phyloP scores from a whole-genome alignment of 148 eudicot species.

The Chenopodium album region DNA sequence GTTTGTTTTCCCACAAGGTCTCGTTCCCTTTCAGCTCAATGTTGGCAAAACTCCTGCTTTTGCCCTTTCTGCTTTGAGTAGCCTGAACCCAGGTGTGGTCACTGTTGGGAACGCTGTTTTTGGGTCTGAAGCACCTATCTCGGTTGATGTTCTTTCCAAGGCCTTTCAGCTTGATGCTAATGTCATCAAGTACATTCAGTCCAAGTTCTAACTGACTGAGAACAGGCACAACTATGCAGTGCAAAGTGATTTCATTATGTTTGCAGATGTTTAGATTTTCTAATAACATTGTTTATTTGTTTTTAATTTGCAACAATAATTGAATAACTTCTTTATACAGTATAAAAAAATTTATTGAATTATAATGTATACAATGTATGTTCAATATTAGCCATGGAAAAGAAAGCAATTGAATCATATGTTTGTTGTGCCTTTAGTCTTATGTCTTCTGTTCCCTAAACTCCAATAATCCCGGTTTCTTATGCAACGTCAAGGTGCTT shows the following conservation, averaged over 20 bases:
- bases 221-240: not conserved
- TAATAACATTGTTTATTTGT: no score
- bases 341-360: no score
- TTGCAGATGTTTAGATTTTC: not conserved
- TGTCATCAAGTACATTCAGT: slow-evolving; percentile 3
- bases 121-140: slow-evolving; percentile 7
- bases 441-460: no score
- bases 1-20: slow-evolving; percentile 9
- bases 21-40: slow-evolving; percentile 17
- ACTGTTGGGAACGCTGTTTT: slow-evolving; percentile 7
- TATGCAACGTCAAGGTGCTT: no score
- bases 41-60: slow-evolving; percentile 11
- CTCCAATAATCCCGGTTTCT: no score
- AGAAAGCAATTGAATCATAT: no score
- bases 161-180: slow-evolving; percentile 17
- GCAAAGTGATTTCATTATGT: not conserved
- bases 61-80: slow-evolving; percentile 9
- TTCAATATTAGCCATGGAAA: no score
- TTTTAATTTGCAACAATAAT: no score
- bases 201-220: not conserved
- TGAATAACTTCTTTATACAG: not conserved
- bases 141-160: slow-evolving; percentile 16
- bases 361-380: no score
- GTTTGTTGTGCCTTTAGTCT: no score
- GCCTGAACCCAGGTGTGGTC: slow-evolving; percentile 14